Conservation (phyloP, 495 filamentous ascomycete species). For the Stereocaulon alpinum region DNA sequence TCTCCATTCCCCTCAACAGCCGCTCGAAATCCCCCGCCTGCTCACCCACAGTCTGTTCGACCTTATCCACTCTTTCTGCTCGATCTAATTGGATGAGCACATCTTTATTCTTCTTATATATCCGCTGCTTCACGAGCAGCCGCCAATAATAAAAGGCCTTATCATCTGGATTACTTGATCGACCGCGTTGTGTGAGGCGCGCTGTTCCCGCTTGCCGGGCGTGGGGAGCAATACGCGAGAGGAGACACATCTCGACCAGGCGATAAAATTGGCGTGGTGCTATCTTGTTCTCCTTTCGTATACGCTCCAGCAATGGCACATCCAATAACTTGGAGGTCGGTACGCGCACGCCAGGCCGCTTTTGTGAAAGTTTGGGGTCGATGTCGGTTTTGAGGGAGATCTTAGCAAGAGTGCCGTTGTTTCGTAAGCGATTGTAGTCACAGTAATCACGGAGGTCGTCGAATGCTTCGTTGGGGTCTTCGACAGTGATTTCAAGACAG, state of each 20-base stretch:
- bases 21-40: conserved; percentile 77
- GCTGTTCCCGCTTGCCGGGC: conserved; percentile 46
- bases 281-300: conserved; percentile 64
- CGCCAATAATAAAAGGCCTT: conserved; percentile 70
- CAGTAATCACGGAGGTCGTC: conserved; percentile 78
- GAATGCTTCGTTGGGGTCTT: conserved; percentile 93
- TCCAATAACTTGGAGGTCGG: conserved; percentile 57
- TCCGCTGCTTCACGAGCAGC: conserved; percentile 67
- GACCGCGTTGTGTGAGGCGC: conserved; percentile 47
- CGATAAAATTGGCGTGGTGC: conserved; percentile 77
- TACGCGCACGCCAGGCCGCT: conserved; percentile 35
- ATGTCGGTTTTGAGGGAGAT: conserved; percentile 36
- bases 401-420: conserved; percentile 32
- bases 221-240: conserved; percentile 55
- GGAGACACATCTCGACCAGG: conserved; percentile 79
- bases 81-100: conserved; percentile 67
- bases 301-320: conserved; percentile 41
- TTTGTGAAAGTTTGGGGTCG: conserved; percentile 30
- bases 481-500: conserved; percentile 78
- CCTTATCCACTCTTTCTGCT: conserved; percentile 64
- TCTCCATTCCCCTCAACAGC: conserved; percentile 45
- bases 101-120: conserved; percentile 71
- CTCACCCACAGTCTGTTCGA: conserved; percentile 64
- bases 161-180: conserved; percentile 44
- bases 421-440: conserved; percentile 59